phyloP scores from a whole-genome alignment of 129 eudicot genomes.

The Ambrosia trifida region DNA sequence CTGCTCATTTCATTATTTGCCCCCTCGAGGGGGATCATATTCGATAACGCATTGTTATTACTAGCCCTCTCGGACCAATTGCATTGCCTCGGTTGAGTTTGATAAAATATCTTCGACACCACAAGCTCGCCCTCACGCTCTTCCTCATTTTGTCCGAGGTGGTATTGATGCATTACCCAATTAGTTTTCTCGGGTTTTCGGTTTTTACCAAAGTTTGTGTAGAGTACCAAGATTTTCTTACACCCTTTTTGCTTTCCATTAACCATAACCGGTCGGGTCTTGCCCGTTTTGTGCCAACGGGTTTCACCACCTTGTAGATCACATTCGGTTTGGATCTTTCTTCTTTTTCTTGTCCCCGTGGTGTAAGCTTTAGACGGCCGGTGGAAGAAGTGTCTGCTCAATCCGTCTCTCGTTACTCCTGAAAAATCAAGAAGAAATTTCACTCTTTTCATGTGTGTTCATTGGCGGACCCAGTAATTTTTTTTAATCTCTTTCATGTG shows the following conservation, averaged over 20 bases:
- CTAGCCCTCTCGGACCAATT: conserved; percentile 57
- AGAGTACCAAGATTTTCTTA: conserved; percentile 91
- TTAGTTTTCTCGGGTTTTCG: conserved; percentile 97
- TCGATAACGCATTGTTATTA: conserved; percentile 24
- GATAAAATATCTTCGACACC: conserved; percentile 92
- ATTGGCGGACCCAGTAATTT: no score
- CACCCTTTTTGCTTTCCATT: conserved; percentile 93
- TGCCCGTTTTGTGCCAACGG: conserved; percentile 98
- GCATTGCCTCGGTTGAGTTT: conserved; percentile 96
- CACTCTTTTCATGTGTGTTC: background rate
- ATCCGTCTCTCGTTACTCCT: conserved; percentile 96
- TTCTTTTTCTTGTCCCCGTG: conserved; percentile 90
- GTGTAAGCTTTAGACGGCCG: conserved; percentile 98
- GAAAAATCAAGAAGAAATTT: conserved; percentile 13
- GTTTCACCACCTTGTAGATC: conserved; percentile 96
- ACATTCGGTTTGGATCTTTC: conserved; percentile 95
- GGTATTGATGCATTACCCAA: conserved; percentile 99
- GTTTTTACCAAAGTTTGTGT: conserved; percentile 93
- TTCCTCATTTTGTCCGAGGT: conserved; percentile 89
- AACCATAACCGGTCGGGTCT: conserved; percentile 88
- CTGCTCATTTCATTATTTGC: conserved; percentile 41
- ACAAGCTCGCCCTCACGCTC: conserved; percentile 97
- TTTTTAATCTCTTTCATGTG: no score
- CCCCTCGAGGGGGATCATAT: conserved; percentile 28
- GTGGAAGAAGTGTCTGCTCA: conserved; percentile 97